Evolutionary conservation across 495 filamentous ascomycete species (phyloP).

Genomic region (Polyplosphaeria fusca): DNA sequence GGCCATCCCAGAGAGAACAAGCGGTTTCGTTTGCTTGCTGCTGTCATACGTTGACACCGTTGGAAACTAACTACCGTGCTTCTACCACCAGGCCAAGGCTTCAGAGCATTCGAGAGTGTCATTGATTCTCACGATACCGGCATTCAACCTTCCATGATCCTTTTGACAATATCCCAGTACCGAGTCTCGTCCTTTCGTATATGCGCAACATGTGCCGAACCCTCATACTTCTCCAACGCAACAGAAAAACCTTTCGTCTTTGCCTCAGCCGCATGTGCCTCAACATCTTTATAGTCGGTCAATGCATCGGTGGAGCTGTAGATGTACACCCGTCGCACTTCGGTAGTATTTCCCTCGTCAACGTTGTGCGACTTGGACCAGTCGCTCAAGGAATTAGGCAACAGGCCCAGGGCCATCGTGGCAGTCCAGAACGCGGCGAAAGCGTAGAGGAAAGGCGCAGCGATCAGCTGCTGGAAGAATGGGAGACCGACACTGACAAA

Average conservation of each 20-base stretch:
- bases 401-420: constrained; percentile 4
- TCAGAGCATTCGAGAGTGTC: neutral
- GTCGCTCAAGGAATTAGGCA: constrained; percentile 3
- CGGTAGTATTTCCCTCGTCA: neutral
- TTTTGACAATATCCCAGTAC: constrained; percentile 8
- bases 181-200: constrained; percentile 2
- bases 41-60: neutral
- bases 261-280: constrained; percentile 2
- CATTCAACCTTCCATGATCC: constrained; percentile 1
- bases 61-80: neutral
- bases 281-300: constrained; percentile 7
- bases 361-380: constrained; percentile 6
- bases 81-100: constrained; percentile 2
- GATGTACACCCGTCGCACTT: constrained; percentile 4
- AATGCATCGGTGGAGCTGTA: constrained; percentile 5
- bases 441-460: constrained; percentile 6
- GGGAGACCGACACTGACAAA: constrained; percentile 6
- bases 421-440: constrained; percentile 8
- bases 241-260: constrained; percentile 9
- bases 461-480: constrained; percentile 3
- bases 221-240: constrained; percentile 9
- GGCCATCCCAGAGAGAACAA: neutral
- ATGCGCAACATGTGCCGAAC: constrained; percentile 6
- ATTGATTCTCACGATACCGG: neutral
- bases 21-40: neutral